These are phyloP conservation scores for Candida nitratophila DNA, from an alignment of 805 yeast species.

Conservation along the genomic window DNA sequence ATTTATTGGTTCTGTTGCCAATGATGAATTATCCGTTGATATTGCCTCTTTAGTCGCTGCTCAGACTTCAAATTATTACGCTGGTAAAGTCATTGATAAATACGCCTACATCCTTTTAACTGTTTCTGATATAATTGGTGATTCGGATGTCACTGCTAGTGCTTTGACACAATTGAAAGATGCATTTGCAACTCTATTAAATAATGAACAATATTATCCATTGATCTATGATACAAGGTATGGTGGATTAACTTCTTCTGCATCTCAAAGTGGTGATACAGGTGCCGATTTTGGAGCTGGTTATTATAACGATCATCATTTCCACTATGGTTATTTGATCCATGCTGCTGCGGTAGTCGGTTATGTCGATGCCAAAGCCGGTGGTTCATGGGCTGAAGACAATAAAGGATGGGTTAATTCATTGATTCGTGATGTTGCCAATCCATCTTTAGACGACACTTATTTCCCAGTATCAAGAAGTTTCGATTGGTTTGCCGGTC, in stretches of 20 bases:
- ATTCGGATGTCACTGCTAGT: conserved; percentile 39
- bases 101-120: conserved; percentile 50
- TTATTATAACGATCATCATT: conserved; percentile 52
- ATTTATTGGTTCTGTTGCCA: conserved; percentile 37
- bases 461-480: conserved; percentile 61
- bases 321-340: conserved; percentile 48
- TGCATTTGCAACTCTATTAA: conserved; percentile 35
- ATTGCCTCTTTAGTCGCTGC: conserved; percentile 32
- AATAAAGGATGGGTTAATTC: conserved; percentile 47
- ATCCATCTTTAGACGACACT: conserved; percentile 45
- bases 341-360: conserved; percentile 62
- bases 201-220: conserved; percentile 40
- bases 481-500: conserved; percentile 74
- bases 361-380: conserved; percentile 39
- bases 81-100: conserved; percentile 51
- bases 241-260: conserved; percentile 51
- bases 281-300: conserved; percentile 43
- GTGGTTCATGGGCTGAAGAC: conserved; percentile 48
- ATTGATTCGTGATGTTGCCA: conserved; percentile 61
- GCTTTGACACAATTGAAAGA: conserved; percentile 38
- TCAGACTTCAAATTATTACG: conserved; percentile 37
- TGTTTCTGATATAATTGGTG: conserved; percentile 37
- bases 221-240: conserved; percentile 48
- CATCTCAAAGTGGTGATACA: conserved; percentile 35
- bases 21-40: conserved; percentile 36